Evolutionary conservation across 2,329 filamentous ascomycete species (phyloP), one percentile per base, ranked within the genome.

Genomic region (Apiospora sp.): DNA sequence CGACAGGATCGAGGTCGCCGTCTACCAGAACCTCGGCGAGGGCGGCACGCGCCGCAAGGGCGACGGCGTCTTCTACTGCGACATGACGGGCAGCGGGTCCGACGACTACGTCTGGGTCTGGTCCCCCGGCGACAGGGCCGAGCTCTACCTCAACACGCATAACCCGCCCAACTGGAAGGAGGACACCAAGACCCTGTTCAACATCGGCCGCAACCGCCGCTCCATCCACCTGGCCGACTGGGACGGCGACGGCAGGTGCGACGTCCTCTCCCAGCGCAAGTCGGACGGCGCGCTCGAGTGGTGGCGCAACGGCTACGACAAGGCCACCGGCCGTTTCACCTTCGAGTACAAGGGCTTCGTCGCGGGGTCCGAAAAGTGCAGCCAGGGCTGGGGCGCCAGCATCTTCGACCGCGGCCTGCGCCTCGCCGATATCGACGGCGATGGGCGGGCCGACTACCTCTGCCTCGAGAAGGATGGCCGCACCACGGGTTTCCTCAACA

Each of bases 111-210:
- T 70, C 48, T 70, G 68, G 68, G 48, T 70, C 19, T 70, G 48
- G 68, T 70, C 68, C 5, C 30, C 46, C 22, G 68, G 68, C n/a
- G 68, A 70, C 68, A 58, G 44, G 68, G 68, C 68, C 22, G 68
- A 70, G 49, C 48, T 70, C n/a, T 51, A 54, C 30, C 19, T 70
- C 27, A 70, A 70, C 48, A 70, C 49, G 34, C 68, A 70, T 34
- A 70, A 24, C 68, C 68, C 68, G 48, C 68, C 68, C 68, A 70
- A 70, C 34, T 70, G 68, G 68, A 48, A 70, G 68, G 68, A 54
- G 48, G 68, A 51, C 48, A 48, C 48, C 48, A 51, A 51, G 46
- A 30, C 43, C 10, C 48, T 70, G 10, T 70, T 70, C 48, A 70
- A 70, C 34, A 70, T 70, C 48, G 34, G 49, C 30, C 68, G 68